Evolutionary conservation across 2,329 filamentous ascomycete genomes (phyloP), one percentile per base, ranked within the genome.

Genomic region (Clonostachys byssicola): DNA sequence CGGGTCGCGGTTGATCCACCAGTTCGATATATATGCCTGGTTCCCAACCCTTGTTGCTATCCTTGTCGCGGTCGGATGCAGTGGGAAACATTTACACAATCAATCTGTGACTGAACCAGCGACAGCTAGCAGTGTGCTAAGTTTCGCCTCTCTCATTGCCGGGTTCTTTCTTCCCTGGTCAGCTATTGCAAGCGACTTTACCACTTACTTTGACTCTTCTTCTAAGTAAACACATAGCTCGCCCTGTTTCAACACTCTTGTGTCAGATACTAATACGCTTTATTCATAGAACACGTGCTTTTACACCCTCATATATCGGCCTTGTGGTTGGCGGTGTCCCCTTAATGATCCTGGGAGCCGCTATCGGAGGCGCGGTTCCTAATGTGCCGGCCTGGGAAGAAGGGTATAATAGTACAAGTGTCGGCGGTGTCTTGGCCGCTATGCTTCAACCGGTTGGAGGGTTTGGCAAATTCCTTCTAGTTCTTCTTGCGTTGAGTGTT

Each of bases 121-220:
- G 1, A 60, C 76, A 0, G 69, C 71, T 1, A 72, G 77, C 1
- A 62, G 68, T 12, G 62, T 83, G 3, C 57, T 85, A 6, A 76
- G 70, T 23, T 85, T 81, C 51, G 80, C 73, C 42, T 80, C 80
- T 64, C 73, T 84, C 44, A 73, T 86, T 5, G 80, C 82, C 0
- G 78, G 78, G 1, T 85, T 83, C 57, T 77, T 84, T 68, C 73
- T 86, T 3, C 81, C 83, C 0, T 86, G 78, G 72, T 77, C 73
- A 5, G 74, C 72, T 3, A 66, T 84, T 20, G 72, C 78, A 1
- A 81, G 77, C 17, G 81, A 85, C 56, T 76, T 85, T 47, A 77
- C 78, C 0, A 80, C 80, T 0, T 86, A 85, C 55, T 72, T 83
- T 47, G 71, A 77, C 45, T 65, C 45, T 8, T 34, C 23, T 13